A percentile compares a stretch with the other conserved stretches of the same genome.
phyloP scores from a whole-genome alignment of 2,329 filamentous ascomycete genomes.

The Trichophyton equinum region DNA sequence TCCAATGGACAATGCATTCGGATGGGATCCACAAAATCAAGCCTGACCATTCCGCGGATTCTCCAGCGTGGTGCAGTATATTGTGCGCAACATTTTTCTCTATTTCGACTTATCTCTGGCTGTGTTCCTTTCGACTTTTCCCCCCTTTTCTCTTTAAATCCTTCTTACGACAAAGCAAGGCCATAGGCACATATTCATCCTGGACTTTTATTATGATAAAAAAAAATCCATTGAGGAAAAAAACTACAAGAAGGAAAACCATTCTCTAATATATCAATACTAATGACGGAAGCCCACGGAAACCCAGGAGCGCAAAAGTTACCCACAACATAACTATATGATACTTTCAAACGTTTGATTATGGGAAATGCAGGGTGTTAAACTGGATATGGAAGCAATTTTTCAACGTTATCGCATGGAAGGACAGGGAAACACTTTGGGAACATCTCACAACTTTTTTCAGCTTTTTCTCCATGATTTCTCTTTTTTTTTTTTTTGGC shows the following conservation, averaged over 20 bases:
- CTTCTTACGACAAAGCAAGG: background rate
- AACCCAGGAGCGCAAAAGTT: background rate
- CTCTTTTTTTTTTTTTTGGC: background rate
- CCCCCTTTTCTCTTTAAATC: background rate
- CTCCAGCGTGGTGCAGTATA: background rate
- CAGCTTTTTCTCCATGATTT: background rate
- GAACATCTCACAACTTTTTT: background rate
- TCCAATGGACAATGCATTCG: background rate
- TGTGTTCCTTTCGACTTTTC: background rate
- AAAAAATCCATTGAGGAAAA: background rate
- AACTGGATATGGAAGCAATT: background rate
- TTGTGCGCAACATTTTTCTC: background rate
- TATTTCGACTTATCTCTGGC: background rate
- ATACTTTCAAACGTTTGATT: background rate
- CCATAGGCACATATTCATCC: background rate
- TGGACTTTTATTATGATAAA: background rate
- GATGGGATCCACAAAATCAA: background rate
- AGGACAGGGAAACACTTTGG: background rate
- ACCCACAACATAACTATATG: conserved; percentile 1
- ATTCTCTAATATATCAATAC: background rate
- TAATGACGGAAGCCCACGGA: conserved; percentile 1
- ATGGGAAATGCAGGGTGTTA: background rate
- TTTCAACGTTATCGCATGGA: background rate
- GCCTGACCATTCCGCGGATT: background rate
- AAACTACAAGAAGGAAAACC: background rate